phyloP scores from a whole-genome alignment of 345 rosid genomes.

The Nasturtium officinale region DNA sequence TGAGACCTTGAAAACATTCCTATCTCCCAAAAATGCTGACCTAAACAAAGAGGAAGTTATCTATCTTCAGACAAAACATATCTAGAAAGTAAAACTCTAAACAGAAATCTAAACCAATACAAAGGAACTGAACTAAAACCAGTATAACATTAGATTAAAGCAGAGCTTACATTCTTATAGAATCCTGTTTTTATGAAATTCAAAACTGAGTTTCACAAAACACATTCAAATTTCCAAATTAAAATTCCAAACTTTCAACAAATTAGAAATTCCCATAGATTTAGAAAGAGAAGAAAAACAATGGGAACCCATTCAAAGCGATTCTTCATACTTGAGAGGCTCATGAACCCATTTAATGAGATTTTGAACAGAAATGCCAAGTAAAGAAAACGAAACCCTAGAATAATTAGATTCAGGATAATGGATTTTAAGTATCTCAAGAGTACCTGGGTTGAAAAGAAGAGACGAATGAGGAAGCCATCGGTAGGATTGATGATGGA shows the following conservation, averaged over 20 bases:
- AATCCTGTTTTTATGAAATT: slow-evolving; percentile 1
- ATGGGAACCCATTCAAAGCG: background rate
- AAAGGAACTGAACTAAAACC: background rate
- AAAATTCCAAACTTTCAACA: background rate
- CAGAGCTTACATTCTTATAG: background rate
- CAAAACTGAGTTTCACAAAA: background rate
- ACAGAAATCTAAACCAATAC: slow-evolving; percentile 1
- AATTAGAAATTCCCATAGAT: background rate
- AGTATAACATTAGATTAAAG: background rate
- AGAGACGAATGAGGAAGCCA: slow-evolving; percentile 70
- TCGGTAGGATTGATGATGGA: slow-evolving; percentile 36
- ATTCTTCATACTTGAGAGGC: background rate
- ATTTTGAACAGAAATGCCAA: background rate
- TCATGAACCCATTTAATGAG: slow-evolving; percentile 14
- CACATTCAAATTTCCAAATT: background rate
- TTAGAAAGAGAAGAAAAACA: background rate
- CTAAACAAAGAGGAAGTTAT: slow-evolving; percentile 40
- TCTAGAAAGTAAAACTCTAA: background rate
- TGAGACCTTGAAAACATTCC: slow-evolving; percentile 49
- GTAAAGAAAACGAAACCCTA: background rate
- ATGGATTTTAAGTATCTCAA: background rate
- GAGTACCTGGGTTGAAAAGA: slow-evolving; percentile 67
- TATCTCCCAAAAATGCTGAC: slow-evolving; percentile 71
- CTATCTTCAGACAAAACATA: background rate
- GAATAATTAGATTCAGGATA: background rate